Percentiles rank a stretch among this genome's conserved stretches.
These are phyloP conservation scores for Aspergillus sclerotiicarbonarius DNA, from an alignment of 495 filamentous ascomycete genomes.

Conservation along the genomic window DNA sequence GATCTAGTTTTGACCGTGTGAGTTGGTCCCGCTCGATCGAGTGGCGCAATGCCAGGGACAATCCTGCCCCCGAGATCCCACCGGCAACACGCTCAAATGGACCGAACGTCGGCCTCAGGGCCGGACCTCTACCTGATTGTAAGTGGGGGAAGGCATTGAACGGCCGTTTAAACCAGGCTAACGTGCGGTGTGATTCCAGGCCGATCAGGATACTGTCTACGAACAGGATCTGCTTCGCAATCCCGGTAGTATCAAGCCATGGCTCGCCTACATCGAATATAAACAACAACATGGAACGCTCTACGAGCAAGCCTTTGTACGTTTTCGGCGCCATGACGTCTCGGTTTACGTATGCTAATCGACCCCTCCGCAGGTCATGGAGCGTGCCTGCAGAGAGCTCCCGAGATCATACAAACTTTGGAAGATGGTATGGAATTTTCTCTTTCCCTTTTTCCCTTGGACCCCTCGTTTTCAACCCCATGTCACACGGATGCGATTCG, in stretches of 20 bases:
- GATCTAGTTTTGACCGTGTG: constrained; percentile 34
- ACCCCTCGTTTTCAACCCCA: not conserved
- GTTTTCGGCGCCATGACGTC: constrained; percentile 11
- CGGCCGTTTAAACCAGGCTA: constrained; percentile 11
- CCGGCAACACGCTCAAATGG: constrained; percentile 51
- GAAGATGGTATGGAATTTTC: constrained; percentile 72
- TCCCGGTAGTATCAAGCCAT: constrained; percentile 85
- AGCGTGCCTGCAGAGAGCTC: constrained; percentile 83
- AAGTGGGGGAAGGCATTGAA: constrained; percentile 34
- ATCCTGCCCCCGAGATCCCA: constrained; percentile 55
- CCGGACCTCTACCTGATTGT: constrained; percentile 77
- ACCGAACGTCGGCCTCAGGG: constrained; percentile 45
- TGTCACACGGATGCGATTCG: not conserved
- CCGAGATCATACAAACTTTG: constrained; percentile 97
- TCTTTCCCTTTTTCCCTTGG: constrained; percentile 9
- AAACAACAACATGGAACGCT: constrained; percentile 83
- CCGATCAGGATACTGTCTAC: constrained; percentile 87
- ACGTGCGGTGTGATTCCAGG: constrained; percentile 37
- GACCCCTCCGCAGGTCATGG: constrained; percentile 53
- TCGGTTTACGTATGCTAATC: constrained; percentile 1
- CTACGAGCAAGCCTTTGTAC: constrained; percentile 88
- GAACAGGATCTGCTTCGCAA: constrained; percentile 93
- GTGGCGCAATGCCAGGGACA: constrained; percentile 61
- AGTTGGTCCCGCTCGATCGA: constrained; percentile 43
- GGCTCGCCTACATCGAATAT: constrained; percentile 92